These are phyloP conservation scores for Hypoxylon trugodes DNA, from an alignment of 495 filamentous ascomycete genomes.

Conservation along the genomic window DNA sequence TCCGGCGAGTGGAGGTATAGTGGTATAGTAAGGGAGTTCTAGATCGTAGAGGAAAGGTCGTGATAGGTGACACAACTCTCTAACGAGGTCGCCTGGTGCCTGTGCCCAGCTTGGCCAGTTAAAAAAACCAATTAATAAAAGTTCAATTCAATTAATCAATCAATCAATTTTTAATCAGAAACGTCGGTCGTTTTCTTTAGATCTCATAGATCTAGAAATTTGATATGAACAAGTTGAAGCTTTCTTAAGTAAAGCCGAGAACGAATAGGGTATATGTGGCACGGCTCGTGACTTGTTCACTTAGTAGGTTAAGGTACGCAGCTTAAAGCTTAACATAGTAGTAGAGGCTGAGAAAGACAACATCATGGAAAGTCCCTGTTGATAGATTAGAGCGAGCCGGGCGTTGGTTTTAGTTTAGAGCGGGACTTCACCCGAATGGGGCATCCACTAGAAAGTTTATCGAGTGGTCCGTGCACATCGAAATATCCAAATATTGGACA, in stretches of 20 bases:
- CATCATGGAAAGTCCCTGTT: conserved; percentile 26
- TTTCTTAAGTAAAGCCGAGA: too few species aligned
- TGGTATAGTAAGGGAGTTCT: too few species aligned
- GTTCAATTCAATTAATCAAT: too few species aligned
- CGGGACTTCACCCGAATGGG: conserved; percentile 26
- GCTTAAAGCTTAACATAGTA: background rate
- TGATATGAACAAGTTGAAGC: too few species aligned
- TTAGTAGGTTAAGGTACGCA: background rate
- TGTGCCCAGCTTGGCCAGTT: background rate
- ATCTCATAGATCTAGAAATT: too few species aligned
- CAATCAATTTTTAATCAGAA: too few species aligned
- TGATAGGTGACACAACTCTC: conserved; percentile 19
- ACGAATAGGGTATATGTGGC: too few species aligned
- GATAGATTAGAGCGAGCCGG: conserved; percentile 5
- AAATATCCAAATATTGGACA: background rate
- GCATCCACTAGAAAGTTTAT: background rate
- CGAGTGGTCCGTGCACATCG: conserved; percentile 28
- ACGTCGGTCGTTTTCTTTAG: too few species aligned
- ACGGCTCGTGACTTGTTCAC: background rate
- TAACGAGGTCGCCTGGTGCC: background rate
- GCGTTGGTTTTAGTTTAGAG: conserved; percentile 21
- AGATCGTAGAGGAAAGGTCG: background rate
- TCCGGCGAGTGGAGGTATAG: too few species aligned
- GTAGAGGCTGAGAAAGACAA: background rate
- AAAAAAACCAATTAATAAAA: too few species aligned